Evolutionary conservation across 2,329 filamentous ascomycete genomes (phyloP).

Genomic region (Lachnum nothofagi): DNA sequence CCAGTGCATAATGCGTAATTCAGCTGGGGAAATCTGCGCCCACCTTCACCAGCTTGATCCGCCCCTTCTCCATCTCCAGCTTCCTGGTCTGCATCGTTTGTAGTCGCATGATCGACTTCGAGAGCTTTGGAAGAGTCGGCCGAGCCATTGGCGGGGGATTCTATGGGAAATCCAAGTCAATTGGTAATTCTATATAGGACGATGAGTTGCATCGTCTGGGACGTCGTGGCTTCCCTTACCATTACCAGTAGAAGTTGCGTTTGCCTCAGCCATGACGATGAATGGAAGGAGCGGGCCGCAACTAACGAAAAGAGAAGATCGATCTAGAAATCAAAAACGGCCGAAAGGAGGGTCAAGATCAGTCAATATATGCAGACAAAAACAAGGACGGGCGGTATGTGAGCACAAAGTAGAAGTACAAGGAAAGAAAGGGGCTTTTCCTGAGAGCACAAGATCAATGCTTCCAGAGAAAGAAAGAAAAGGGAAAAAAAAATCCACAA

Average conservation of each 20-base stretch:
- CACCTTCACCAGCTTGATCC: constrained; percentile 31
- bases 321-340: too few species aligned
- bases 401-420: constrained; percentile 13
- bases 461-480: too few species aligned
- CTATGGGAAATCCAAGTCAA: constrained; percentile 12
- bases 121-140: constrained; percentile 18
- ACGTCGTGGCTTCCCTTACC: too few species aligned
- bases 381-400: constrained; percentile 11
- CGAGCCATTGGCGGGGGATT: constrained; percentile 16
- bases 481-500: too few species aligned
- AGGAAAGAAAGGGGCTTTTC: constrained; percentile 13
- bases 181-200: neutral
- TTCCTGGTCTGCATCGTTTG: constrained; percentile 21
- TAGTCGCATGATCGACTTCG: constrained; percentile 20
- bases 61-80: constrained; percentile 25
- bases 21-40: constrained; percentile 2
- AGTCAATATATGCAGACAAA: constrained; percentile 14
- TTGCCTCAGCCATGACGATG: constrained; percentile 29
- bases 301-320: constrained; percentile 12
- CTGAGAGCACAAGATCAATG: constrained; percentile 11
- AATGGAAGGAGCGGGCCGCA: constrained; percentile 1
- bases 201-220: too few species aligned
- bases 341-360: too few species aligned
- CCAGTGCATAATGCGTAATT: neutral
- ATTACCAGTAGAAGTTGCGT: constrained; percentile 27